Conservation (phyloP, 225 moss, liverwort and hornwort genomes). For the Straminergon stramineum region DNA sequence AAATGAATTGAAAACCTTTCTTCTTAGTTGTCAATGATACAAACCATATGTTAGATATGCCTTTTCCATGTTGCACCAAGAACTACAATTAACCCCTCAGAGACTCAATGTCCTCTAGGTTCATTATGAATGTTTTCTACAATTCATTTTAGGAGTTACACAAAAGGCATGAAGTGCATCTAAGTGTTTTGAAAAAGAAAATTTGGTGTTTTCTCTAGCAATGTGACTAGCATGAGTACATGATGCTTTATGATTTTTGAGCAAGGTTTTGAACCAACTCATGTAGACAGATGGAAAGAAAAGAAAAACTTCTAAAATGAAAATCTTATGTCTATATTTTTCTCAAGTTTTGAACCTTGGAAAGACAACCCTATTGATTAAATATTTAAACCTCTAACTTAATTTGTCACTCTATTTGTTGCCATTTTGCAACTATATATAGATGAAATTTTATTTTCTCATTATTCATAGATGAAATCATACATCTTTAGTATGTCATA, state of each 20-base stretch:
- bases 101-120: not conserved
- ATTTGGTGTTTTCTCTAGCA: not conserved
- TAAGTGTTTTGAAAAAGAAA: not conserved
- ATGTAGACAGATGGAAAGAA: not conserved
- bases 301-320: not conserved
- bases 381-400: rapidly evolving
- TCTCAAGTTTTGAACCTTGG: not conserved
- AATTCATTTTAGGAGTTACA: not conserved
- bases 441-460: not conserved
- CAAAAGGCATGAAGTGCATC: not conserved
- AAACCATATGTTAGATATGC: not conserved
- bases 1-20: not conserved
- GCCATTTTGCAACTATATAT: not conserved
- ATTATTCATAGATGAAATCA: not conserved
- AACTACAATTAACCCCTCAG: not conserved
- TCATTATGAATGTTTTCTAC: not conserved
- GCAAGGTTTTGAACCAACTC: not conserved
- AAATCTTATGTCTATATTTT: not conserved
- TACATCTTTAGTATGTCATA: not conserved
- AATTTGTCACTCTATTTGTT: rapidly evolving
- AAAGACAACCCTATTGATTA: rapidly evolving
- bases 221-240: not conserved
- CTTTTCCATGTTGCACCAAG: not conserved
- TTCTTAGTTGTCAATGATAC: not conserved
- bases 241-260: not conserved